Conservation (phyloP, 345 rosid genomes). For the Alliaria petiolata region DNA sequence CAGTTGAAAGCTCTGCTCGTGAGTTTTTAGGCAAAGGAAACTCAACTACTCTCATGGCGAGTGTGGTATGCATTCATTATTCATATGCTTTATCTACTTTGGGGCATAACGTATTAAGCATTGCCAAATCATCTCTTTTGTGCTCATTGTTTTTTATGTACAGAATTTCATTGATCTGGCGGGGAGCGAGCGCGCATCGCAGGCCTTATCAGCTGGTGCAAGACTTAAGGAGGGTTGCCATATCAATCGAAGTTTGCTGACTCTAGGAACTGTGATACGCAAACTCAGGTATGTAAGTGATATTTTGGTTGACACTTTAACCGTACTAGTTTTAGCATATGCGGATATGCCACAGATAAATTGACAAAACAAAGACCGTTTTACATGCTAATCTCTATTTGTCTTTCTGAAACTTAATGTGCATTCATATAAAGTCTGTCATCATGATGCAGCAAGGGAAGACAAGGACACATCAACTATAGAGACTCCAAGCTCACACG, state of each 20-base stretch:
- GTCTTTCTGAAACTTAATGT: slow-evolving; percentile 15
- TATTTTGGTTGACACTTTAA: no score
- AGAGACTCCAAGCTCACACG: slow-evolving; percentile 97
- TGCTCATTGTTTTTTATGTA: slow-evolving; percentile 24
- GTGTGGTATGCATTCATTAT: slow-evolving; percentile 85
- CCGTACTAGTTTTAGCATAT: not conserved
- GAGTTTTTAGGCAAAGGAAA: slow-evolving; percentile 91
- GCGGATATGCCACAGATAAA: not conserved
- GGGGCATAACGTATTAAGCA: not conserved
- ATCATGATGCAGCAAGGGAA: slow-evolving; percentile 67
- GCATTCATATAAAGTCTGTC: slow-evolving; percentile 5
- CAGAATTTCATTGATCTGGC: slow-evolving; percentile 97
- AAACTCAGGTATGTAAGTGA: slow-evolving; percentile 81
- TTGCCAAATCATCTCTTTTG: not conserved
- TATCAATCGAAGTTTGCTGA: slow-evolving; percentile 92
- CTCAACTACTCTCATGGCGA: slow-evolving; percentile 83
- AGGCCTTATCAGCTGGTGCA: slow-evolving; percentile 79
- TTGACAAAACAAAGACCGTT: not conserved
- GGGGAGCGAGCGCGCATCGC: slow-evolving; percentile 97
- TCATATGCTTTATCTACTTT: not conserved
- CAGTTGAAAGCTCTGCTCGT: slow-evolving; percentile 91
- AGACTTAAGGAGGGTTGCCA: slow-evolving; percentile 98
- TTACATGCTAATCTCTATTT: slow-evolving; percentile 5
- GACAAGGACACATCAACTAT: slow-evolving; percentile 89
- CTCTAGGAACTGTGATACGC: slow-evolving; percentile 92